Evolutionary conservation across 202 grass and related monocot genomes (phyloP), one percentile per base, ranked within the genome.

Genomic region (Cymbopogon flexuosus): DNA sequence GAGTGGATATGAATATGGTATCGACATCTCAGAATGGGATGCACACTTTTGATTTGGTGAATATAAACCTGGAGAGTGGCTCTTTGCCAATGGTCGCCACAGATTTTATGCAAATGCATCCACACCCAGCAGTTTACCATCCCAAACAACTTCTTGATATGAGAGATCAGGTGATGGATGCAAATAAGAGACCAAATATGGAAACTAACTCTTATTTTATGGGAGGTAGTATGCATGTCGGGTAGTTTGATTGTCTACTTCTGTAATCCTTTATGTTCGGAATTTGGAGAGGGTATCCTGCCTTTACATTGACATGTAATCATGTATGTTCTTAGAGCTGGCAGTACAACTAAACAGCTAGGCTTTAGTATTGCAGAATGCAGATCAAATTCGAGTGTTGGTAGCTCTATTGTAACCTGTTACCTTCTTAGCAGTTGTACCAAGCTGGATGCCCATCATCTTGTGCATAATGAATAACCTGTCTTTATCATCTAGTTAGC

Each of bases 51-150:
- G 85, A 91, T 76, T 82, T 94, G 81, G 81, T 91, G 82, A 91
- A 91, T 71, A 84, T 89, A 65, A 91, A 91, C 61, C 65, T 96
- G 64, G 93, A 90, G 79, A 85, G 78, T 42, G 81, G 90, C 36
- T 79, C 84, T 42, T 77, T 94, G 76, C 79, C 93, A 29, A 92
- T 92, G 85, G 64, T 73, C 58, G 87, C 90, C 19, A 92, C 93
- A 33, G 88, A 96, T 84, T 96, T 92, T 84, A 92, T 96, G 93
- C 93, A 92, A 84, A 85, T 96, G 82, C 86, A 91, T 35, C 84
- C 54, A 5, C 86, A 94, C 15, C 81, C 81, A 54, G 61, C 49
- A 62, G 86, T 83, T 87, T 83, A 87, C 59, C 89, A 90, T 82
- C 84, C 88, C 34, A 91, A 88, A 46, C 88, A 86, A 63, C 60